Base-by-base conservation (phyloP, 208 protist genomes). In the Strigomonas oncopelti region DNA sequence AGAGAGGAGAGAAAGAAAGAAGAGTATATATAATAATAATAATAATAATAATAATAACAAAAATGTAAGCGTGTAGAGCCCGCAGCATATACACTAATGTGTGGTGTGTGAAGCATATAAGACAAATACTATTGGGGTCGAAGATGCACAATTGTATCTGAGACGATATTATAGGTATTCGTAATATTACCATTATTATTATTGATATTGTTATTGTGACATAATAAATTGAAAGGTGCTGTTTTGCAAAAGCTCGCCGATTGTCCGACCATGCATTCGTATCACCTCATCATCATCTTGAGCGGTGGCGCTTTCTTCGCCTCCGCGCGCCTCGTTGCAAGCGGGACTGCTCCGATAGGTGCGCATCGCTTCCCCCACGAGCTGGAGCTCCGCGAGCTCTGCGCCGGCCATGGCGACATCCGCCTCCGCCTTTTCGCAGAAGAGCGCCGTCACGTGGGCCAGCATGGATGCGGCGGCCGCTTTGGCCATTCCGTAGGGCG, bases 401-500 rank as follows among this genome's bases (percentile, higher is more conserved):
- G 62, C 31, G 18, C 60, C 61, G 25, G 77, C 16, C 20, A 67
- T 36, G 1, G 42, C 42, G 59, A 75, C 28, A 0, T 29, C 69
- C 16, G 69, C 62, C 1, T 61, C 65, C 25, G 62, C 56, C 46
- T 63, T 54, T 42, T 5, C 20, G 25, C 62, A 34, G 59, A 45
- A 69, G 22, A 85, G 54, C 20, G 69, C 31, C 24, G 53, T 60
- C 4, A 73, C 75, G 0, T 69, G 65, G 4, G 56, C 55, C 18
- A 95, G 64, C 70, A 90, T 83, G 0, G 90, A 66, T 0, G 90
- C 83, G 63, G 80, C 81, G 0, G 90, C 84, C 48, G 90, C 86
- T 71, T 93, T 95, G 24, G 85, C 80, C 90, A 93, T 95, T 42
- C 76, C 85, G 31, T 87, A 38, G 0, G 52, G 46, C 0, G 85